Evolutionary conservation across 108 stramenopile genomes (phyloP).

Genomic region (Poteriospumella lacustris): DNA sequence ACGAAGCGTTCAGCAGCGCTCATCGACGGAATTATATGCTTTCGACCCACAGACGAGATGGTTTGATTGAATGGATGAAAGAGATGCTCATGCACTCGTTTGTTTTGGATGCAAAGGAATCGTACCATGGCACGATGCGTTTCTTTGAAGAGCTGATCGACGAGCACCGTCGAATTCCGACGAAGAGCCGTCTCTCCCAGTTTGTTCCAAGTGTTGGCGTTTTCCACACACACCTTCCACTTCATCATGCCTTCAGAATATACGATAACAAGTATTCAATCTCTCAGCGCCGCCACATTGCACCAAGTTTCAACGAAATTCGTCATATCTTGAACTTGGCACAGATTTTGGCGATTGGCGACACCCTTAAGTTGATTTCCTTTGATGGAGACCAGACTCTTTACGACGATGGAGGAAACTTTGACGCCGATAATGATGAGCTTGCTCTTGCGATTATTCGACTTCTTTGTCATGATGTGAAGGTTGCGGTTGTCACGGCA

Average conservation of each 20-base stretch:
- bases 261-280: conserved; percentile 77
- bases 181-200: conserved; percentile 57
- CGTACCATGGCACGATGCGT: conserved; percentile 71
- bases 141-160: conserved; percentile 82
- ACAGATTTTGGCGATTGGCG: conserved; percentile 76
- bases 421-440: conserved; percentile 65
- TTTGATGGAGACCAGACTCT: conserved; percentile 90
- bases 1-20: too few species aligned
- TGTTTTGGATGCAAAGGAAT: conserved; percentile 73
- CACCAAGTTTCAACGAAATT: conserved; percentile 82
- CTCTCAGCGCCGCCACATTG: conserved; percentile 69
- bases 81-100: conserved; percentile 78
- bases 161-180: conserved; percentile 58
- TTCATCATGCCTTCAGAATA: conserved; percentile 66
- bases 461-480: conserved; percentile 70
- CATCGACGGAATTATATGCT: conserved; percentile 78
- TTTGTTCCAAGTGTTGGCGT: conserved; percentile 76
- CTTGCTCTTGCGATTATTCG: background rate
- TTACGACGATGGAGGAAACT: conserved; percentile 79
- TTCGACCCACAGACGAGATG: conserved; percentile 76
- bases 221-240: conserved; percentile 74
- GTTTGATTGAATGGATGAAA: conserved; percentile 88
- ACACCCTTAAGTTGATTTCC: conserved; percentile 70
- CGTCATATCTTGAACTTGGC: conserved; percentile 82
- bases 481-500: conserved; percentile 80